Conservation (phyloP, 257 asterid species). For the Solanum virginianum region DNA sequence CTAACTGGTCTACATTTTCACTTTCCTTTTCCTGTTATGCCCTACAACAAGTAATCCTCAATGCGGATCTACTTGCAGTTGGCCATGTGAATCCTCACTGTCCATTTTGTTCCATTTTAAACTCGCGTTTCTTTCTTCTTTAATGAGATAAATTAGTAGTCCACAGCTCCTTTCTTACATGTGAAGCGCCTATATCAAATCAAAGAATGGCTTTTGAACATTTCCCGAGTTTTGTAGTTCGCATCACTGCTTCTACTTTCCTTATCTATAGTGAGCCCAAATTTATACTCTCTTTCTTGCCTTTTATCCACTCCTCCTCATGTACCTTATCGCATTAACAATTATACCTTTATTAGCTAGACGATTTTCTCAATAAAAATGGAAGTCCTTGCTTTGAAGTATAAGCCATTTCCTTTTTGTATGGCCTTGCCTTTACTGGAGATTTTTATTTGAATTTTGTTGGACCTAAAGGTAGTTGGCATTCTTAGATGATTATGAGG, state of each 20-base stretch:
- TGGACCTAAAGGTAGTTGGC: neutral
- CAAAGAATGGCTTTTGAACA: neutral
- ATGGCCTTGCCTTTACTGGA: neutral
- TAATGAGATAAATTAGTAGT: neutral
- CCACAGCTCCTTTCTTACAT: neutral
- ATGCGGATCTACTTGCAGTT: neutral
- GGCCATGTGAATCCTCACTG: neutral
- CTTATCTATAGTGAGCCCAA: neutral
- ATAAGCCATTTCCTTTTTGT: neutral
- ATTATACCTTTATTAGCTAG: neutral
- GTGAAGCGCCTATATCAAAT: neutral
- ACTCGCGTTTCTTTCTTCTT: neutral
- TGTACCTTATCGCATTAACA: neutral
- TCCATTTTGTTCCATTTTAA: neutral
- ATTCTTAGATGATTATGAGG: neutral
- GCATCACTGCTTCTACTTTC: neutral
- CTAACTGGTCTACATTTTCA: neutral
- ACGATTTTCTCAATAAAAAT: neutral
- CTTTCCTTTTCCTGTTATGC: neutral
- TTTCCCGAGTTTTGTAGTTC: neutral
- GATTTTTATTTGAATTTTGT: neutral
- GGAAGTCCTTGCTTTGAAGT: neutral
- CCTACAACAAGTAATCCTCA: neutral
- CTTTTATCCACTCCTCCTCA: neutral
- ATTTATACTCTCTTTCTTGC: neutral